phyloP scores from a whole-genome alignment of 169 alveolate genomes.

The Plasmodium gonderi region DNA sequence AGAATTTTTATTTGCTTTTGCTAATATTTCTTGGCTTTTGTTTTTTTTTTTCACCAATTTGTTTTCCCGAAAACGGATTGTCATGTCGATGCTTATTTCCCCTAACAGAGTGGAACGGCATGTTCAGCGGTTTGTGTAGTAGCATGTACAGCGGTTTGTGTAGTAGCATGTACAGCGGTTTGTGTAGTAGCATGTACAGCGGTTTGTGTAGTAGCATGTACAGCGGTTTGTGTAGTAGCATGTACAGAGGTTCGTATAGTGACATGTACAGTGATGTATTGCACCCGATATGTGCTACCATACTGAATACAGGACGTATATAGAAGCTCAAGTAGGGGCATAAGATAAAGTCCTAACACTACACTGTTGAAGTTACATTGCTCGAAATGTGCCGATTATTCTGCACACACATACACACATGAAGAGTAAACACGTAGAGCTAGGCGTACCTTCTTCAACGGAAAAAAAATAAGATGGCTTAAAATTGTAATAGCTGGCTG shows the following conservation, averaged over 20 bases:
- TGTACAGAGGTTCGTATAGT: background rate
- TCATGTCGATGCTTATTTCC: slow-evolving; percentile 52
- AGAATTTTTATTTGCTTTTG: slow-evolving; percentile 60
- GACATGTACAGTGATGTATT: background rate
- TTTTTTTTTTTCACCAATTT: slow-evolving; percentile 8
- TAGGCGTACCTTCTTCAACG: slow-evolving; percentile 57
- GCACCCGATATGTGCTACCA: background rate
- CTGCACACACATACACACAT: too few species aligned
- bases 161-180: background rate
- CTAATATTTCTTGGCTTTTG: slow-evolving; percentile 54
- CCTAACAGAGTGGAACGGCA: background rate
- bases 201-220: background rate
- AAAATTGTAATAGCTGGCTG: slow-evolving; percentile 63
- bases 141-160: background rate
- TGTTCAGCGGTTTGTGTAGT: background rate
- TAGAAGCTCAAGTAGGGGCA: background rate
- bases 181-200: background rate
- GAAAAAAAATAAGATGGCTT: slow-evolving; percentile 71
- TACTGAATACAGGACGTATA: background rate
- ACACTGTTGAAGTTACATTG: too few species aligned
- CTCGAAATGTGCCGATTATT: too few species aligned
- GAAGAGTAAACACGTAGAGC: too few species aligned
- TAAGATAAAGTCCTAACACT: too few species aligned
- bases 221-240: background rate
- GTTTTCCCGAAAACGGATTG: slow-evolving; percentile 25